Percentiles rank a stretch among this genome's conserved stretches.
phyloP scores from a whole-genome alignment of 352 stramenopile species.

The Aphanomyces euteiches region DNA sequence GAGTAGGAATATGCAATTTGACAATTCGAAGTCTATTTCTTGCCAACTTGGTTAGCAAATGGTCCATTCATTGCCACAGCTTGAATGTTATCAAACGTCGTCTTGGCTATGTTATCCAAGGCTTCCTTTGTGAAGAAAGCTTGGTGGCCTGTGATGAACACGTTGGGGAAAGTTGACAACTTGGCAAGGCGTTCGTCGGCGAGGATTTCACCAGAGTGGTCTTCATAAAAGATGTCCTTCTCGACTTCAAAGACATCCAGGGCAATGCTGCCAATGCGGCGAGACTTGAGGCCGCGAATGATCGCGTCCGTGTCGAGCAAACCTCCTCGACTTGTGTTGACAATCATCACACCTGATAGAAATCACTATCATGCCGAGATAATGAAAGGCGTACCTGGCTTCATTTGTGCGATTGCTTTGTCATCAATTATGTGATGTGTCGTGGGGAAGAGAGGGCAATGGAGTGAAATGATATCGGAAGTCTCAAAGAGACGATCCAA shows the following conservation, averaged over 20 bases:
- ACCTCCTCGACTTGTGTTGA: conserved; percentile 87
- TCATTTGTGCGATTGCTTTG: conserved; percentile 80
- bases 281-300: conserved; percentile 66
- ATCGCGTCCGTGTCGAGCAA: conserved; percentile 83
- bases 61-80: conserved; percentile 44
- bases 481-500: conserved; percentile 59
- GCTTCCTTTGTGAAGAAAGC: conserved; percentile 79
- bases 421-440: conserved; percentile 85
- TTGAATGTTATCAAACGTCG: conserved; percentile 72
- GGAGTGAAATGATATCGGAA: conserved; percentile 85
- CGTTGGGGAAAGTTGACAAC: conserved; percentile 80
- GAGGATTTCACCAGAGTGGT: conserved; percentile 63
- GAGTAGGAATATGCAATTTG: no score
- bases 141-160: conserved; percentile 77
- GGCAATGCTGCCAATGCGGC: conserved; percentile 73
- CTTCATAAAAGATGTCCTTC: conserved; percentile 73
- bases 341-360: conserved; percentile 62
- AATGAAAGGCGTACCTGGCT: conserved; percentile 85
- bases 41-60: conserved; percentile 59
- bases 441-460: conserved; percentile 75
- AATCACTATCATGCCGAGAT: conserved; percentile 29
- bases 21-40: conserved; percentile 22
- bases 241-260: conserved; percentile 87
- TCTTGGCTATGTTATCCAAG: conserved; percentile 62
- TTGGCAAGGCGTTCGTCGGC: conserved; percentile 62